These are phyloP conservation scores for Globisporangium sylvaticum DNA, from an alignment of 352 stramenopile genomes.

Conservation along the genomic window DNA sequence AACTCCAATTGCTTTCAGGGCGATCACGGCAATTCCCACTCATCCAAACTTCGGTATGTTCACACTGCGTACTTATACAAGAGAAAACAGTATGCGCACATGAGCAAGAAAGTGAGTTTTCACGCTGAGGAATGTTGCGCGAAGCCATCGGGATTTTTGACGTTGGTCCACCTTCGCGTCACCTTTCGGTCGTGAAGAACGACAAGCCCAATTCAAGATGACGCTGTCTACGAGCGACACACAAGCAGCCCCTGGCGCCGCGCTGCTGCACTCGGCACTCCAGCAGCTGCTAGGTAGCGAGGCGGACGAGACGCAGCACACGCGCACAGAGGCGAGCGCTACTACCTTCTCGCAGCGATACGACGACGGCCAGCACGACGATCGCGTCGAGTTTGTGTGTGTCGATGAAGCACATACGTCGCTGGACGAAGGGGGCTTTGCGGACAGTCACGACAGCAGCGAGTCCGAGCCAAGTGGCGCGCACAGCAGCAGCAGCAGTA, in stretches of 20 bases:
- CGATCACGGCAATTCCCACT: no score
- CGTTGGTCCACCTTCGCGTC: no score
- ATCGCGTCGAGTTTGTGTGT: neutral
- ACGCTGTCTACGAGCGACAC: neutral
- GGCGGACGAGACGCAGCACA: neutral
- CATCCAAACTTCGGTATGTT: no score
- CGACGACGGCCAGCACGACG: neutral
- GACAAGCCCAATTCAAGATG: neutral
- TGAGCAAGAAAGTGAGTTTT: no score
- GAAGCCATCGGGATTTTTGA: no score
- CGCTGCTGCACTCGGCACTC: neutral
- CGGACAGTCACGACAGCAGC: neutral
- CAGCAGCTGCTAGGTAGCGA: neutral
- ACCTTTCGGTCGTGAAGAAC: no score
- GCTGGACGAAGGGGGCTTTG: neutral
- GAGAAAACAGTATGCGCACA: neutral
- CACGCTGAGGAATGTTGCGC: no score
- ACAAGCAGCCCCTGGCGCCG: no score
- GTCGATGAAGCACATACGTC: neutral
- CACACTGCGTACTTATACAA: neutral
- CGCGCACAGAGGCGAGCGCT: neutral
- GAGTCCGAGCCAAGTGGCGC: neutral
- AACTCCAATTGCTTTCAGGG: neutral
- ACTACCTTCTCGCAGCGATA: neutral
- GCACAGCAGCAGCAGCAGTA: neutral